Evolutionary conservation across 768 basidiomycete species (phyloP).

Genomic region (Cubamyces lactineus): DNA sequence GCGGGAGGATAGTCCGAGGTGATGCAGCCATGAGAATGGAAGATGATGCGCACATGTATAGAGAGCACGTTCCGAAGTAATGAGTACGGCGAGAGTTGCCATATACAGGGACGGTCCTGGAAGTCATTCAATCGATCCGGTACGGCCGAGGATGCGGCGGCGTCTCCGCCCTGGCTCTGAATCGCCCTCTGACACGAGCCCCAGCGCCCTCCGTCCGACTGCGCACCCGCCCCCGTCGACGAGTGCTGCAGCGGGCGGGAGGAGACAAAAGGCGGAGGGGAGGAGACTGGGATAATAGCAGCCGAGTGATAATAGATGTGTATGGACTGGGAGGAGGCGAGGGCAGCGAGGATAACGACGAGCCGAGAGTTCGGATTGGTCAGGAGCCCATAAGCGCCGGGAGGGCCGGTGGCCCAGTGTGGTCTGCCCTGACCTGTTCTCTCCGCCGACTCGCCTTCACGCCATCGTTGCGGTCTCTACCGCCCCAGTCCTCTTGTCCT

Average conservation of each 20-base stretch:
- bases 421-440: conserved; percentile 31
- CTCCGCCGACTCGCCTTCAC: conserved; percentile 34
- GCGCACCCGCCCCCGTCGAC: background rate
- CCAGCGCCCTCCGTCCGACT: background rate
- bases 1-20: conserved; percentile 13
- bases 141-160: conserved; percentile 17
- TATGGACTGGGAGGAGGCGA: conserved; percentile 7
- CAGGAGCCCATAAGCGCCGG: conserved; percentile 17
- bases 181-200: too few species aligned
- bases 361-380: conserved; percentile 28
- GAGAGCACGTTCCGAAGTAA: conserved; percentile 21
- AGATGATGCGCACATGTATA: conserved; percentile 29
- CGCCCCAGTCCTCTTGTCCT: conserved; percentile 43
- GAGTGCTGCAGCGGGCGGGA: background rate
- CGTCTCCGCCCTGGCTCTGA: conserved; percentile 1
- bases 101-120: conserved; percentile 17
- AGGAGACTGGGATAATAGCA: background rate
- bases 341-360: conserved; percentile 23
- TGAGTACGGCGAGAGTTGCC: conserved; percentile 16
- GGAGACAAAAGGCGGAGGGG: conserved; percentile 12
- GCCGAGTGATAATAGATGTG: conserved; percentile 9
- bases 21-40: conserved; percentile 29
- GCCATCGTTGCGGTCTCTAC: conserved; percentile 49
- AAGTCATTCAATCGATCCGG: conserved; percentile 26
- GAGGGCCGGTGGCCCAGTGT: conserved; percentile 26